Evolutionary conservation across 306 rosid species (phyloP).

Genomic region (Medicago lupulina): DNA sequence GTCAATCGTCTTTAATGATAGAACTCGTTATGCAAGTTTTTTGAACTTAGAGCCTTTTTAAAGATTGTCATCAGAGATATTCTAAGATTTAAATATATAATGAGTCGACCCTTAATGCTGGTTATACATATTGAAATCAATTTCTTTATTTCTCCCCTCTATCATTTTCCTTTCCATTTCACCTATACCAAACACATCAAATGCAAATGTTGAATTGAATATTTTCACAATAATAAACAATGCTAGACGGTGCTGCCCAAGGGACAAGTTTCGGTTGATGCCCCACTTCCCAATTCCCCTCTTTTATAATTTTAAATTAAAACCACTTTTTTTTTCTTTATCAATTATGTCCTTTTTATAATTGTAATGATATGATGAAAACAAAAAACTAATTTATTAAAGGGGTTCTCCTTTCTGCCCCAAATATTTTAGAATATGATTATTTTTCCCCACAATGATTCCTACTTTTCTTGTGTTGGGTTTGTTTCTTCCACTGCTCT

Average conservation of each 20-base stretch:
- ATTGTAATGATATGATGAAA: slow-evolving; percentile 3
- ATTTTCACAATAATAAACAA: neutral
- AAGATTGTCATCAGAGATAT: no score
- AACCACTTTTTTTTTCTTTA: neutral
- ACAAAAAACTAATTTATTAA: slow-evolving; percentile 32
- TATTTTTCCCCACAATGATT: slow-evolving; percentile 50
- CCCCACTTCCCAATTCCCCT: slow-evolving; percentile 27
- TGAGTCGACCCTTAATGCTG: no score
- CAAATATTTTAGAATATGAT: slow-evolving; percentile 47
- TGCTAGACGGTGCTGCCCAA: slow-evolving; percentile 8
- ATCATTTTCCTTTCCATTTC: neutral
- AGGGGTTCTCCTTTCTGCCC: slow-evolving; percentile 49
- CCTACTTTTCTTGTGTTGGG: slow-evolving; percentile 41
- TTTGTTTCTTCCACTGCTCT: slow-evolving; percentile 27
- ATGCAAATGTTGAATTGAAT: neutral
- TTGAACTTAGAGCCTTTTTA: no score
- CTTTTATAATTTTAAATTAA: neutral
- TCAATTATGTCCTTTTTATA: neutral
- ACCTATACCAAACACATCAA: neutral
- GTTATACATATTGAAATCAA: no score
- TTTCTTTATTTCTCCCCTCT: neutral
- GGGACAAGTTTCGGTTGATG: slow-evolving; percentile 33
- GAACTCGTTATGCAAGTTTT: no score
- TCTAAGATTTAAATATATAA: no score
- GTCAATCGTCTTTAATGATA: no score